Percentiles rank a stretch among this genome's conserved stretches.
These are phyloP conservation scores for Cicer pinnatifidum DNA, from an alignment of 306 rosid species.

Conservation along the genomic window DNA sequence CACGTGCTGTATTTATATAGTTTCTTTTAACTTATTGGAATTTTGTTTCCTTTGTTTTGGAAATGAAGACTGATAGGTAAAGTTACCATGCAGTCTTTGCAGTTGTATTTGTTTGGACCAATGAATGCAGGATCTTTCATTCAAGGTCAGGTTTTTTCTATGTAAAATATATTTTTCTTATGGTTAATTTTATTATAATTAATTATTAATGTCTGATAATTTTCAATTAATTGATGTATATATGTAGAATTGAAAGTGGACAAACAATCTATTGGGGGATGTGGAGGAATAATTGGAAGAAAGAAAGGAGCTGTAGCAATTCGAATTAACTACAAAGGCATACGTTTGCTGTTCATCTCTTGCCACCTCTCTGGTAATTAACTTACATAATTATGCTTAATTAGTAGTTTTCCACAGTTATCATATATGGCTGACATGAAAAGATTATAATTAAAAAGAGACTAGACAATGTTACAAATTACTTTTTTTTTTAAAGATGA, in stretches of 20 bases:
- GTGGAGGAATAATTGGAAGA: slow-evolving; percentile 73
- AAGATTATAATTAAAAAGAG: too few relatives aligned
- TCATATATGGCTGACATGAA: too few relatives aligned
- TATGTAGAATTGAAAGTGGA: slow-evolving; percentile 61
- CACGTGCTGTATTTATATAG: too few relatives aligned
- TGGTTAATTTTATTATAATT: background rate
- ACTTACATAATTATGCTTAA: too few relatives aligned
- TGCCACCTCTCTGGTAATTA: slow-evolving; percentile 72
- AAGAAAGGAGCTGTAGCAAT: slow-evolving; percentile 86
- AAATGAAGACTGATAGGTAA: slow-evolving; percentile 69
- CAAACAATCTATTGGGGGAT: slow-evolving; percentile 61
- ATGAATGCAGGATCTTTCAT: slow-evolving; percentile 55
- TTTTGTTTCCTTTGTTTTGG: slow-evolving; percentile 23
- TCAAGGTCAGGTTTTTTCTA: slow-evolving; percentile 49
- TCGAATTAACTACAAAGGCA: slow-evolving; percentile 66
- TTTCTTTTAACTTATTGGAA: slow-evolving; percentile 12
- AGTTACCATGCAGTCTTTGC: slow-evolving; percentile 76
- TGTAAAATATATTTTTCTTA: background rate
- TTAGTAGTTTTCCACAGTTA: too few relatives aligned
- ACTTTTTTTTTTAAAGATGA: too few relatives aligned
- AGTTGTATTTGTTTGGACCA: slow-evolving; percentile 70
- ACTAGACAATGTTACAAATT: too few relatives aligned
- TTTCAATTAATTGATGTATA: background rate
- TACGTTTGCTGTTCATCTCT: slow-evolving; percentile 65
- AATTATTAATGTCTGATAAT: background rate